Conservation (phyloP, 192 early-diverging fungal species). For the Dimargaris xerosporica region DNA sequence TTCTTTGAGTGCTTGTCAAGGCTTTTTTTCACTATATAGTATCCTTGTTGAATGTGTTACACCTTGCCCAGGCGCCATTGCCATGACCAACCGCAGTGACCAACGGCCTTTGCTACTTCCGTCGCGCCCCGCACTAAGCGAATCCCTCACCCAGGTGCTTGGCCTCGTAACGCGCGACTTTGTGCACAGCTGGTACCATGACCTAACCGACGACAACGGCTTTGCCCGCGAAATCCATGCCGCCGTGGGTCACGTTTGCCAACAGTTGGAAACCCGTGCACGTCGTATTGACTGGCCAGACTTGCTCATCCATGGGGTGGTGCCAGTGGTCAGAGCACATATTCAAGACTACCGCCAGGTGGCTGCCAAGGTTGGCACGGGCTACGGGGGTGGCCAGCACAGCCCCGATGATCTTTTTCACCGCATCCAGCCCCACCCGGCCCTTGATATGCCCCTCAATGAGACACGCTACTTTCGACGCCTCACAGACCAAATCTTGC, state of each 20-base stretch:
- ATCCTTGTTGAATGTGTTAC: no score
- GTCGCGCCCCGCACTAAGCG: neutral
- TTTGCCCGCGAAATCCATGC: slow-evolving; percentile 3
- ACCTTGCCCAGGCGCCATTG: no score
- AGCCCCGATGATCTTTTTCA: neutral
- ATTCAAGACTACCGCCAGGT: neutral
- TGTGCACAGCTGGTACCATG: slow-evolving; percentile 9
- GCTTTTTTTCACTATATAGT: no score
- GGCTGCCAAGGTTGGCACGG: neutral
- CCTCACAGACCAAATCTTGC: neutral
- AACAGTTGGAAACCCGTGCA: neutral
- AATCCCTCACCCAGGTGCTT: neutral
- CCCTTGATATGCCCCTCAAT: neutral
- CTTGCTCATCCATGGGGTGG: neutral
- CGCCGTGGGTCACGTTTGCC: neutral
- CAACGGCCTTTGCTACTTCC: neutral
- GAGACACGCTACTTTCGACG: slow-evolving; percentile 6
- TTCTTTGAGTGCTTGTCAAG: no score
- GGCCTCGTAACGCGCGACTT: neutral
- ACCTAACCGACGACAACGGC: neutral
- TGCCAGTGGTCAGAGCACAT: neutral
- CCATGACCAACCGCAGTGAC: no score
- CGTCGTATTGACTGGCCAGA: neutral
- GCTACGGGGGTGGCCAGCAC: neutral
- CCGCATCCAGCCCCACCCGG: neutral